Evolutionary conservation across 208 protist genomes (phyloP).

Genomic region (Acanthamoeba sp.): DNA sequence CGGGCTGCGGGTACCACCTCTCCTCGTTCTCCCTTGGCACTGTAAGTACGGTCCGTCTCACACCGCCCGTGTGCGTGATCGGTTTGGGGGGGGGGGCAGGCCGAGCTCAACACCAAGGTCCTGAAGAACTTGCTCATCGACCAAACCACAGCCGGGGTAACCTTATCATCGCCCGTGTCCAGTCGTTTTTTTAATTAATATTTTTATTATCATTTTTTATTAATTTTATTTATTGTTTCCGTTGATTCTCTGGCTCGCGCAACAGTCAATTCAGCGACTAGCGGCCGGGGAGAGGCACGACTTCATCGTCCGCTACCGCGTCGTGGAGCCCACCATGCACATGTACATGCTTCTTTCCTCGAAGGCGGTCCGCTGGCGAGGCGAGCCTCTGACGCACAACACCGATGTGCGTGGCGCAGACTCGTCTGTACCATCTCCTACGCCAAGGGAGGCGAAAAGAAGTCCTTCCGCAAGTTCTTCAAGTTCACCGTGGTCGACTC

Average conservation of each 20-base stretch:
- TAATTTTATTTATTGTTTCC: neutral
- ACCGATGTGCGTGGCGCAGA: neutral
- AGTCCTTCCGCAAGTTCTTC: conserved; percentile 61
- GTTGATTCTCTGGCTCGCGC: neutral
- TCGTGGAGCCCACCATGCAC: conserved; percentile 40
- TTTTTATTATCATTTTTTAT: too few relatives aligned
- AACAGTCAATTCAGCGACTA: conserved; percentile 21
- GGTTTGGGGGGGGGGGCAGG: neutral
- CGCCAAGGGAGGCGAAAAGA: neutral
- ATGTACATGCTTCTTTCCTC: neutral
- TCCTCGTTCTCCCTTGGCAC: neutral
- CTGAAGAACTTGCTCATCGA: conserved; percentile 48
- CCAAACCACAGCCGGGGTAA: conserved; percentile 12
- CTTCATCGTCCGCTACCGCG: conserved; percentile 34
- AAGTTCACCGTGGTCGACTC: conserved; percentile 51
- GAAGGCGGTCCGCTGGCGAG: neutral
- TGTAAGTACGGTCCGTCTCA: too few relatives aligned
- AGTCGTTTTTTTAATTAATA: too few relatives aligned
- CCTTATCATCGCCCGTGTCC: neutral
- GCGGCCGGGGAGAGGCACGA: conserved; percentile 17
- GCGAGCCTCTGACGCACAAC: too few relatives aligned
- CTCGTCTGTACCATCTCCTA: conserved; percentile 45
- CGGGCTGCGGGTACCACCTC: neutral
- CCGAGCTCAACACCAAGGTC: conserved; percentile 43
- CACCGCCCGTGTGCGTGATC: neutral